Evolutionary conservation across 176 grass and related monocot species (phyloP), one percentile per base, ranked within the genome.

Genomic region (Ampelocalamus luodianensis): DNA sequence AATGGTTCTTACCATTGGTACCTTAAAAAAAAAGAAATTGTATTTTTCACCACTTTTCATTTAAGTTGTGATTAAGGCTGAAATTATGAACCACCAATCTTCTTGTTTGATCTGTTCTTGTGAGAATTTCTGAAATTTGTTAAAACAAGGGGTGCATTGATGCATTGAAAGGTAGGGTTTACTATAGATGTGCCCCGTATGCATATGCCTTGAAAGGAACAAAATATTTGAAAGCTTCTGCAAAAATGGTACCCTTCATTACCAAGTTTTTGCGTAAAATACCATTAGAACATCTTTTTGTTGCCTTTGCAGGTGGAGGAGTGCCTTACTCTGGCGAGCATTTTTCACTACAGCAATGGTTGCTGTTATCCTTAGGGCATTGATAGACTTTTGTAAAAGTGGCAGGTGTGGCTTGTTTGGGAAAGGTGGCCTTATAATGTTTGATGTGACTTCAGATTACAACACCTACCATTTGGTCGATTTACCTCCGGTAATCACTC

Each of bases 361-460:
- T 22, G 91, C 79, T 67, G 96, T 98, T 84, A 56, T 95, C 2
- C 93, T 95, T 60, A 89, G 96, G 77, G 93, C 82, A 62, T 90
- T 98, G 58, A 98, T 95, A 82, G 91, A 98, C 39, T 68, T 95
- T 17, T 98, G 96, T 72, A 93, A 85, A 56, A 93, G 85, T 68
- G 96, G 77, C 49, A 95, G 83, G 44, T 98, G 96, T 85, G 96
- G 96, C 6, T 90, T 98, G 72, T 98, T 98, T 76, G 96, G 96
- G 29, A 89, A 92, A 91, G 96, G 96, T 29, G 96, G 96, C 5
- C 96, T 98, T 77, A 98, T 98, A 88, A 98, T 98, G 96, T 98
- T 87, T 85, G 96, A 98, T 78, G 96, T 95, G 85, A 95, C 93
- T 48, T 91, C 91, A 64, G 82, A 85, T 71, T 82, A 88, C 50